Percentiles rank a stretch among this genome's conserved stretches.
Conservation (phyloP, 371 early-diverging fungal species). For the Lichtheimia hyalospora region DNA sequence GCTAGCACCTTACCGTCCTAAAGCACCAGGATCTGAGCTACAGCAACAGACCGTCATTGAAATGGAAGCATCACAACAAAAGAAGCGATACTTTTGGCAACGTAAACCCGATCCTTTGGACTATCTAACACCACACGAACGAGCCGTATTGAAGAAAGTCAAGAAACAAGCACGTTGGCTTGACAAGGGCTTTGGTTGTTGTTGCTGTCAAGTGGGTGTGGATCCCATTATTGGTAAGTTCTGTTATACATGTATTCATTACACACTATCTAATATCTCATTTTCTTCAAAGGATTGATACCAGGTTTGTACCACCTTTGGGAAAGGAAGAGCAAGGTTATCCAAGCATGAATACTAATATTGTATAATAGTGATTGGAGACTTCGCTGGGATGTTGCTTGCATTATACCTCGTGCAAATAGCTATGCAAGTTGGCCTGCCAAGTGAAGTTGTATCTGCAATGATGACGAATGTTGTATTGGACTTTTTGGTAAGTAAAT, state of each 20-base stretch:
- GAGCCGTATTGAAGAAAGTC: slow-evolving; percentile 18
- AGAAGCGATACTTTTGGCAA: slow-evolving; percentile 8
- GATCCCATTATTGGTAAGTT: slow-evolving; percentile 32
- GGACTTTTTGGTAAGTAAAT: slow-evolving; percentile 25
- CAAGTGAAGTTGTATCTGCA: slow-evolving; percentile 13
- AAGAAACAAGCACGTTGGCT: slow-evolving; percentile 17
- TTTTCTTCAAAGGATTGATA: not conserved
- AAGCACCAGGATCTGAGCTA: slow-evolving; percentile 3
- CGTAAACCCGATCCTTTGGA: slow-evolving; percentile 2
- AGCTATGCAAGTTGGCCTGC: slow-evolving; percentile 21
- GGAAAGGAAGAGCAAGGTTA: too few species aligned
- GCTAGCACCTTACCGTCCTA: not conserved
- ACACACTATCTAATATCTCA: too few species aligned
- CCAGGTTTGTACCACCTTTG: not conserved
- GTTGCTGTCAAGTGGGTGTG: slow-evolving; percentile 26
- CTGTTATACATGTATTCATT: not conserved
- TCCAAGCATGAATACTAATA: too few species aligned
- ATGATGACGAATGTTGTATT: slow-evolving; percentile 33
- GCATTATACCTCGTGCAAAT: slow-evolving; percentile 21
- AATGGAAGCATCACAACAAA: slow-evolving; percentile 1
- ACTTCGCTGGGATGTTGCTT: slow-evolving; percentile 29
- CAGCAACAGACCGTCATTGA: not conserved
- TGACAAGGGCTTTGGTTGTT: slow-evolving; percentile 22
- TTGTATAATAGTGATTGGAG: slow-evolving; percentile 29
- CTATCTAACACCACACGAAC: slow-evolving; percentile 12